Conservation (phyloP, 75 land plant species). For the Cupressus sempervirens region DNA sequence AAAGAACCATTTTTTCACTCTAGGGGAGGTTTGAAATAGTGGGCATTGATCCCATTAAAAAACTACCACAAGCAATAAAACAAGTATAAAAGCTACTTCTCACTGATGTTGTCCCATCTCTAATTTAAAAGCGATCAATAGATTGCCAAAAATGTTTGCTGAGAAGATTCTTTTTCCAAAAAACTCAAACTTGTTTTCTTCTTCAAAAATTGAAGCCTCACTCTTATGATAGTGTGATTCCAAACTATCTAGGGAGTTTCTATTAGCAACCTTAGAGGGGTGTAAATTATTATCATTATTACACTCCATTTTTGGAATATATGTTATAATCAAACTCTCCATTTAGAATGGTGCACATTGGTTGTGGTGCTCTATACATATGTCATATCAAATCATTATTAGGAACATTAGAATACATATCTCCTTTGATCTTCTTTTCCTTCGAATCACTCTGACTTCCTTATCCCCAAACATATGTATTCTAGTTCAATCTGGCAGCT, state of each 20-base stretch:
- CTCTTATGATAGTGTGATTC: not conserved
- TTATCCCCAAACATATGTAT: no score
- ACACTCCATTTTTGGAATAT: slow-evolving; percentile 4
- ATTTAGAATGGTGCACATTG: not conserved
- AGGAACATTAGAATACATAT: not conserved
- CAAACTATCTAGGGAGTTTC: not conserved
- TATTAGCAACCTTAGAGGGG: not conserved
- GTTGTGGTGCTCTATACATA: not conserved
- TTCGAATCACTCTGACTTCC: no score
- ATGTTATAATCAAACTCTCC: not conserved
- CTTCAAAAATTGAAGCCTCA: slow-evolving; percentile 23
- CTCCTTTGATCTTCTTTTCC: not conserved
- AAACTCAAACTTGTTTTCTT: slow-evolving; percentile 17
- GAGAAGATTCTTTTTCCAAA: slow-evolving; percentile 37
- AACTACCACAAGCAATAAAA: slow-evolving; percentile 30
- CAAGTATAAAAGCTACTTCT: slow-evolving; percentile 49
- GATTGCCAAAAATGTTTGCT: slow-evolving; percentile 37
- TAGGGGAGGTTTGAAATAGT: slow-evolving; percentile 21
- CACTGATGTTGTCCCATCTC: slow-evolving; percentile 31
- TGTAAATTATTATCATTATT: not conserved
- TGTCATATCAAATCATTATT: not conserved
- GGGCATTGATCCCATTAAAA: slow-evolving; percentile 14
- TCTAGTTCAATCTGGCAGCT: no score
- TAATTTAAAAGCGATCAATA: slow-evolving; percentile 32
- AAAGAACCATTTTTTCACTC: slow-evolving; percentile 6